These are phyloP conservation scores for Thelephora terrestris DNA, from an alignment of 1,284 basidiomycete genomes.

Conservation along the genomic window DNA sequence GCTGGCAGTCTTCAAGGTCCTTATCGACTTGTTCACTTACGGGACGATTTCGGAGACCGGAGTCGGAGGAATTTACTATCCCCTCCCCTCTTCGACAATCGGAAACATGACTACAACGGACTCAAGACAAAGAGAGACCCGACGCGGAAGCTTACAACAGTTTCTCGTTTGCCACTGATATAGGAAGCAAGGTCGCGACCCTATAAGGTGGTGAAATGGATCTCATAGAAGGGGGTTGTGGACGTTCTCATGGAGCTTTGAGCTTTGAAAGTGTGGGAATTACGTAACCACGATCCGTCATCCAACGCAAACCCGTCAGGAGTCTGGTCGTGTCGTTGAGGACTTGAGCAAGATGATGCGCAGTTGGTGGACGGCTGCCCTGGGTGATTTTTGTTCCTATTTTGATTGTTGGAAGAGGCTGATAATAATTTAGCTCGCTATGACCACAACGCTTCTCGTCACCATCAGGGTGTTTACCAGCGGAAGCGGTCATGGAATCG, in stretches of 20 bases:
- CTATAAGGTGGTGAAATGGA: too few species aligned
- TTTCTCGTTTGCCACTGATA: conserved; percentile 47
- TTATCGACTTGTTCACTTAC: not conserved
- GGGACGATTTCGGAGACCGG: conserved; percentile 22
- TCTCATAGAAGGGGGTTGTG: too few species aligned
- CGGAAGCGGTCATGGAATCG: conserved; percentile 86
- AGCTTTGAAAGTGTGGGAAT: too few species aligned
- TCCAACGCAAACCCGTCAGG: conserved; percentile 75
- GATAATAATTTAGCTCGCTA: conserved; percentile 53
- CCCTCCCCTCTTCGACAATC: not conserved
- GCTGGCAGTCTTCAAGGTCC: not conserved
- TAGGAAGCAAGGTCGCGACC: too few species aligned
- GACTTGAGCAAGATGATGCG: conserved; percentile 84
- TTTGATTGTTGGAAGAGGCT: conserved; percentile 6
- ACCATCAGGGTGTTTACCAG: conserved; percentile 89
- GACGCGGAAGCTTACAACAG: conserved; percentile 22
- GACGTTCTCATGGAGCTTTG: too few species aligned
- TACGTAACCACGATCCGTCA: not conserved
- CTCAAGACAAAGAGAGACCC: not conserved
- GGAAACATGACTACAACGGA: not conserved
- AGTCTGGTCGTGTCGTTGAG: conserved; percentile 77
- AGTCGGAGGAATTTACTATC: not conserved
- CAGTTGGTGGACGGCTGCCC: conserved; percentile 63
- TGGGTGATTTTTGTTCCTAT: conserved; percentile 35
- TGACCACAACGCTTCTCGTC: conserved; percentile 90